Base-by-base conservation (phyloP, 768 basidiomycete genomes). In the Podaxis pistillaris region DNA sequence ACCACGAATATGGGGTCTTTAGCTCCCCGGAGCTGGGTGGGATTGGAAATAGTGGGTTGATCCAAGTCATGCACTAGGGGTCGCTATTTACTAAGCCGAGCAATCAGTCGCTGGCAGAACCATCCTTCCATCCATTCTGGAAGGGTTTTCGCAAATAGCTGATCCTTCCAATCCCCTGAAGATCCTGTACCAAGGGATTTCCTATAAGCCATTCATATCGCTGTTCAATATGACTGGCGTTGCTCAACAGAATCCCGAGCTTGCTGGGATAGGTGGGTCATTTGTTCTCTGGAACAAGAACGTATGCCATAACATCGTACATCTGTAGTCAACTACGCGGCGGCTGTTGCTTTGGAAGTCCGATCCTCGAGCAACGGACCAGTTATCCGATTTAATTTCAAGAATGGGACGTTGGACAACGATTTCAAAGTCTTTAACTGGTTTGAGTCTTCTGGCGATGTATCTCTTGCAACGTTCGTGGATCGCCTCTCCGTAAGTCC, bases 131-230 rank as follows among this genome's bases (percentile, higher is more conserved):
- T 79, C 81, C 6, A 83, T 93, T 63, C 64, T 91, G 12, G 67
- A 76, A 37, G 82, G 83, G 6, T 75, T 93, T 36, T 68, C 76
- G 0, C 74, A 74, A 9, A 86, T 93, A 71, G 69, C 72, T 26
- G 80, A 86, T 65, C 49, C 72, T 2, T 75, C 78, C 2, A 78
- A 85, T 63, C 81, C 86, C 0, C 67, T 86, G 60, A 86, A 87
- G 70, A 68, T 93, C 46, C 72, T 79, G 26, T 83, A 88, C 65
- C 77, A 83, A 36, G 85, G 84, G 9, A 78, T 87, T 56, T 81
- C 89, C 0, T 93, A 92, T 78, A 91, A 92, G 72, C 90, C 90
- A 0, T 89, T 92, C 76, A 63, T 91, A 36, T 87, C 87, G 8
- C 72, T 93, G 50, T 92, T 93, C 78, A 89, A 90, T 73, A 86